A percentile compares a stretch with the other conserved stretches of the same genome.
phyloP scores from a whole-genome alignment of 768 basidiomycete genomes.

The Tulasnella calospora region DNA sequence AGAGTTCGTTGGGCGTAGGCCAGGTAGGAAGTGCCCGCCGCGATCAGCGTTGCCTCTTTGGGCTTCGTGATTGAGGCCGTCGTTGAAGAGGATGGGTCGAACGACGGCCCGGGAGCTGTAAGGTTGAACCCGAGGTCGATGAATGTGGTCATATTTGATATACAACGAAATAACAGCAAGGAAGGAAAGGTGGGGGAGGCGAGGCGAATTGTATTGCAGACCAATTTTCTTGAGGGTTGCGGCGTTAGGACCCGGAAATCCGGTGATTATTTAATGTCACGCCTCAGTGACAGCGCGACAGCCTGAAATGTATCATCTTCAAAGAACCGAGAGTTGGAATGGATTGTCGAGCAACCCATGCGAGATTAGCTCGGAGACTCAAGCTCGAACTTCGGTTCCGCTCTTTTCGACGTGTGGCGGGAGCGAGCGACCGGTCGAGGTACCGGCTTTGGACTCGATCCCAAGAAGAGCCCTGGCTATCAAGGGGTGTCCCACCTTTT shows the following conservation, averaged over 20 bases:
- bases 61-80: constrained; percentile 26
- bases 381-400: too few relatives aligned
- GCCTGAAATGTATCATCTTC: background rate
- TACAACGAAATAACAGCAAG: background rate
- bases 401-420: too few relatives aligned
- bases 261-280: background rate
- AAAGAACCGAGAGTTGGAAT: too few relatives aligned
- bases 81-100: background rate
- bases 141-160: constrained; percentile 12
- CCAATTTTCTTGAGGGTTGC: constrained; percentile 2
- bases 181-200: background rate
- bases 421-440: too few relatives aligned
- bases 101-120: constrained; percentile 5
- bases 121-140: constrained; percentile 9
- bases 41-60: constrained; percentile 51
- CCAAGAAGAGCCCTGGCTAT: too few relatives aligned
- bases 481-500: too few relatives aligned
- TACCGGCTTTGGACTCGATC: too few relatives aligned
- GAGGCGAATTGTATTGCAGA: background rate
- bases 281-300: background rate
- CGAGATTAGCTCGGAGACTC: too few relatives aligned
- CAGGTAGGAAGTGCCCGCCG: constrained; percentile 84
- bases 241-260: background rate
- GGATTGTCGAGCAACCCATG: too few relatives aligned
- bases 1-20: constrained; percentile 71